Conservation (phyloP, 345 rosid species). For the Lagerstroemia speciosa region DNA sequence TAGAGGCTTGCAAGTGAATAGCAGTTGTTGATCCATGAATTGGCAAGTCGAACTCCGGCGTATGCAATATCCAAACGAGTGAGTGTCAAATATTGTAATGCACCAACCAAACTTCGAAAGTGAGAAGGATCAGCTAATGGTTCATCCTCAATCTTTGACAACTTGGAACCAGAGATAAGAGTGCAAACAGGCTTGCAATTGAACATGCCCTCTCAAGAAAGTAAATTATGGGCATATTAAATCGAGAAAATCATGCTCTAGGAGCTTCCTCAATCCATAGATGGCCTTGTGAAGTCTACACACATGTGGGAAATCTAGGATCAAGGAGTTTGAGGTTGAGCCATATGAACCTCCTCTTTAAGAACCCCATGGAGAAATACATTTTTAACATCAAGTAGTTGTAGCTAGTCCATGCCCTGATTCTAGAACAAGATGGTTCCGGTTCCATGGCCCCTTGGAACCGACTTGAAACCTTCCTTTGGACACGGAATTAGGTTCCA, state of each 20-base stretch:
- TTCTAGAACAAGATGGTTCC: too few species aligned
- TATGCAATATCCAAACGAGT: neutral
- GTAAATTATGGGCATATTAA: neutral
- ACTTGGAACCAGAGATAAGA: neutral
- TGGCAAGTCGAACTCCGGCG: neutral
- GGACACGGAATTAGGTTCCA: too few species aligned
- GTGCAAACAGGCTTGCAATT: neutral
- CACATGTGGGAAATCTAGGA: neutral
- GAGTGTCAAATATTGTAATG: neutral
- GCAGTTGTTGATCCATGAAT: neutral
- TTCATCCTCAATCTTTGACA: neutral
- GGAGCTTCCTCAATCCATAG: neutral
- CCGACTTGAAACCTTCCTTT: too few species aligned
- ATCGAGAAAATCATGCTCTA: neutral
- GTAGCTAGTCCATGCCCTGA: too few species aligned
- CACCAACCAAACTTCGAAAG: neutral
- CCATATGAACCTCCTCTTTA: neutral
- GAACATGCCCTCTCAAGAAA: neutral
- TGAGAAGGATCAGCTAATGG: neutral
- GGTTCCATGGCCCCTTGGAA: too few species aligned
- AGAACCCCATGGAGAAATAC: conserved; percentile 8
- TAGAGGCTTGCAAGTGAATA: neutral
- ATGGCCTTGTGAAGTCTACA: neutral
- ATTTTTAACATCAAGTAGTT: conserved; percentile 1
- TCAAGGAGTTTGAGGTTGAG: neutral